phyloP scores from a whole-genome alignment of 768 basidiomycete species.

The Russula griseocarnosa region DNA sequence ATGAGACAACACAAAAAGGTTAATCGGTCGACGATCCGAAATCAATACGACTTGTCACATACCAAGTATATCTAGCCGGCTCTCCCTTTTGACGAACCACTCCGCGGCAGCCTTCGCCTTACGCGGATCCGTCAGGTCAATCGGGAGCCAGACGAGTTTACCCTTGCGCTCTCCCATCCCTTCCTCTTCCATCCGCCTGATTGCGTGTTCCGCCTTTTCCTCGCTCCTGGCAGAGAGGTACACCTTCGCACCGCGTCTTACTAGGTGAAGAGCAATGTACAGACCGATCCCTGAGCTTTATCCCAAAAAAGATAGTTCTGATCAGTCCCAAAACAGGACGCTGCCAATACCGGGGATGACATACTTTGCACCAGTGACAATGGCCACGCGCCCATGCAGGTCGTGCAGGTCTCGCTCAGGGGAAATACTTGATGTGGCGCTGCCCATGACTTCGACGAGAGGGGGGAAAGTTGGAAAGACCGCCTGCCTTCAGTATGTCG shows the following conservation, averaged over 20 bases:
- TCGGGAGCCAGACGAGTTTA: slow-evolving; percentile 36
- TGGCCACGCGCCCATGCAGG: slow-evolving; percentile 43
- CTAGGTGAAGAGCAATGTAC: slow-evolving; percentile 34
- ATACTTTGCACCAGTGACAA: slow-evolving; percentile 51
- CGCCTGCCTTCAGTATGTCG: background rate
- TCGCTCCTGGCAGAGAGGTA: slow-evolving; percentile 38
- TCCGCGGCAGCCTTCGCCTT: slow-evolving; percentile 37
- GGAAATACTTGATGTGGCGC: slow-evolving; percentile 27
- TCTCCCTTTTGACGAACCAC: slow-evolving; percentile 39
- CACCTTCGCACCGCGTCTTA: slow-evolving; percentile 43
- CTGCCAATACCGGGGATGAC: slow-evolving; percentile 19
- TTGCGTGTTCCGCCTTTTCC: slow-evolving; percentile 34
- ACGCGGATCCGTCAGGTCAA: slow-evolving; percentile 41
- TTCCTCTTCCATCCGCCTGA: slow-evolving; percentile 36
- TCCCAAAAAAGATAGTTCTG: background rate
- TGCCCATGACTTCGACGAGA: slow-evolving; percentile 12
- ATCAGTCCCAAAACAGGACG: background rate
- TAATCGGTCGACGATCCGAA: background rate
- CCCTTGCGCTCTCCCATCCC: slow-evolving; percentile 34
- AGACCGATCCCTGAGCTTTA: slow-evolving; percentile 23
- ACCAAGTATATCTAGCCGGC: slow-evolving; percentile 45
- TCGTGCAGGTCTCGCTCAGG: slow-evolving; percentile 43
- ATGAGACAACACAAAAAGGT: slow-evolving; percentile 1
- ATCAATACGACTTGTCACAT: slow-evolving; percentile 31
- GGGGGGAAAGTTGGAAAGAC: background rate